Base-by-base conservation (phyloP, 176 grass and related monocot species). In the Stipa capillata region DNA sequence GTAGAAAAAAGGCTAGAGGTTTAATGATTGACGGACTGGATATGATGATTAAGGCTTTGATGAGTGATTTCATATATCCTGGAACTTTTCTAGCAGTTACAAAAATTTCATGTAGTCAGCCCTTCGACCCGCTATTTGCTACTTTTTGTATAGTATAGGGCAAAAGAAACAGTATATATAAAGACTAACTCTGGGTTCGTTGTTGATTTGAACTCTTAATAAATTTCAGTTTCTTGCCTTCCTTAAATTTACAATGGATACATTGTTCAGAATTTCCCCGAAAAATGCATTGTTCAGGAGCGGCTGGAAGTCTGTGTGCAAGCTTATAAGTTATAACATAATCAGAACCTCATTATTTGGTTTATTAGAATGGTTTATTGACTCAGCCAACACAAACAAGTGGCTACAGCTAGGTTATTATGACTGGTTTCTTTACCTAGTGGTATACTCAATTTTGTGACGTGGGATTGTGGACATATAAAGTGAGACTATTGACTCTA, bases 331-430 rank as follows among this genome's bases (percentile, higher is more conserved):
- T n/a, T n/a, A n/a, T 45, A 18, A 47, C 48, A 47, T 43, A 69
- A 69, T 32, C 1, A 7, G 1, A 21, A 10, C 69, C 4, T 77
- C 23, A 48, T 60, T 23, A 39, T 52, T 76, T 87, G 45, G 54
- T 47, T 63, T 73, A 73, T 47, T 73, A 44, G 37, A 83, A 28
- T 58, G 57, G 66, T 12, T 58, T 73, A 39, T 84, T 74, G 39
- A 79, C 33, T 79, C 59, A 49, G 33, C 80, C 67, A 79, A 57
- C 32, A 21, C 11, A 8, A 79, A 83, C 29, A 49, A 56, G 6
- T 58, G 21, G 37, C 16, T 56, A 7, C 16, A 49, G 4, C 51
- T 81, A n/a, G 12, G 44, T 23, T 79, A 35, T 39, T 83, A 48
- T 67, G 31, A 41, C 76, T 5, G 11, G 3, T 12, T 49, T 48